A percentile compares a stretch with the other conserved stretches of the same genome.
Evolutionary conservation across 345 rosid species (phyloP).

Genomic region (Eucalyptus cladocalyx): DNA sequence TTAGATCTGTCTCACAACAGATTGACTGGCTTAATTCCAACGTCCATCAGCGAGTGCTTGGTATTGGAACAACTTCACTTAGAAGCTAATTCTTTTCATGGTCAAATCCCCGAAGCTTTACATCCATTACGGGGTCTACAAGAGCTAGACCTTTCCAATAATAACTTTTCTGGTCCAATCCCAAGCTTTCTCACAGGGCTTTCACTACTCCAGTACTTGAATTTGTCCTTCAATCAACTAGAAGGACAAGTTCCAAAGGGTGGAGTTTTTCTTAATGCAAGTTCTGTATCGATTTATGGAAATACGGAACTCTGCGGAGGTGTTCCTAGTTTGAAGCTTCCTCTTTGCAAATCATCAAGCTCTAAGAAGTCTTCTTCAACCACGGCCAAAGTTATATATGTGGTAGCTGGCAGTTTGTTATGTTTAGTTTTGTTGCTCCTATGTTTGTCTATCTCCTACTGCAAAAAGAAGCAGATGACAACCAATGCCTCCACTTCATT

Average conservation of each 20-base stretch:
- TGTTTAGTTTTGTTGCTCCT: neutral
- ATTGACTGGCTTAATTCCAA: neutral
- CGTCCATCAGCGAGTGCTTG: neutral
- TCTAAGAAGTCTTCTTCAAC: neutral
- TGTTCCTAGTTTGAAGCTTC: neutral
- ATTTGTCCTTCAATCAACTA: neutral
- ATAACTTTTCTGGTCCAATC: neutral
- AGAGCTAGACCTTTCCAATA: neutral
- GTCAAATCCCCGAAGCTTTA: neutral
- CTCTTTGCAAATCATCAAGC: neutral
- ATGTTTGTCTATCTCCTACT: accelerated
- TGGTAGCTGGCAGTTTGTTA: neutral
- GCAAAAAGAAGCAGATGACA: neutral
- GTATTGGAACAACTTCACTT: neutral
- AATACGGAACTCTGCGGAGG: neutral
- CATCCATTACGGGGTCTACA: neutral
- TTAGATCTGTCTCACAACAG: neutral
- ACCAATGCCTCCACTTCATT: neutral
- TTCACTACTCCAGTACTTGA: neutral
- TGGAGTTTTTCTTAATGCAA: neutral
- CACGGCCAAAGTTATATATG: neutral
- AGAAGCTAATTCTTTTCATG: neutral
- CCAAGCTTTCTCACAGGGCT: neutral
- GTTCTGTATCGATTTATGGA: neutral
- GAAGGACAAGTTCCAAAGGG: neutral